Percentiles rank a stretch among this genome's conserved stretches.
Conservation (phyloP, 148 eudicot species). For the Amaranthus hypochondriacus region DNA sequence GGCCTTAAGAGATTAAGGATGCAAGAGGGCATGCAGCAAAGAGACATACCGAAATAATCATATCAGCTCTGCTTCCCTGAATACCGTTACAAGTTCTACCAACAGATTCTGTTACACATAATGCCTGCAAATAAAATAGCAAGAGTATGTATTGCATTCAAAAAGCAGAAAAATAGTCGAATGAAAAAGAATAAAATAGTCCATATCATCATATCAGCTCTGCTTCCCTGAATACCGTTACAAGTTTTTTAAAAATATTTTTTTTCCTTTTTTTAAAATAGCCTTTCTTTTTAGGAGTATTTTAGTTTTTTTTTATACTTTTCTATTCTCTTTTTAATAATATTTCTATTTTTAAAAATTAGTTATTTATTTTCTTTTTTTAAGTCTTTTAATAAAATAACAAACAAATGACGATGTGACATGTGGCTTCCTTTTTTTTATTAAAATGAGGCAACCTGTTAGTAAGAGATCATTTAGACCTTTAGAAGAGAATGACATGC, state of each 20-base stretch:
- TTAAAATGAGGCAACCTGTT: too few relatives aligned
- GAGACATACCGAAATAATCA: constrained; percentile 82
- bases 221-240: constrained; percentile 71
- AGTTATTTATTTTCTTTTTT: too few relatives aligned
- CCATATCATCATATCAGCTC: constrained; percentile 97
- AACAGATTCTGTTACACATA: constrained; percentile 56
- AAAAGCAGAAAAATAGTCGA: background rate
- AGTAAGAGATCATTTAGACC: too few relatives aligned
- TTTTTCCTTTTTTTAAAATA: constrained; percentile 16
- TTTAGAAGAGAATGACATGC: too few relatives aligned
- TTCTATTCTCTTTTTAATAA: too few relatives aligned
- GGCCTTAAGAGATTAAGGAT: background rate
- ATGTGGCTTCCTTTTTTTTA: too few relatives aligned
- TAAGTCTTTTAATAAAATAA: too few relatives aligned
- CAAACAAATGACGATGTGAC: too few relatives aligned
- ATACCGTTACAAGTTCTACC: constrained; percentile 78
- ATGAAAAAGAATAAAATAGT: too few relatives aligned
- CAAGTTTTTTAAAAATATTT: constrained; percentile 52
- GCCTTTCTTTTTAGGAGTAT: too few relatives aligned
- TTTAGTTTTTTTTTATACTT: too few relatives aligned
- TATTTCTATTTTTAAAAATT: too few relatives aligned
- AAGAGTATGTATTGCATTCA: background rate
- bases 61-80: constrained; percentile 74
- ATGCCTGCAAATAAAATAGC: constrained; percentile 51
- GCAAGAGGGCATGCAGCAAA: constrained; percentile 7